Evolutionary conservation across 495 filamentous ascomycete species (phyloP).

Genomic region (Mycothermus thermophilus): DNA sequence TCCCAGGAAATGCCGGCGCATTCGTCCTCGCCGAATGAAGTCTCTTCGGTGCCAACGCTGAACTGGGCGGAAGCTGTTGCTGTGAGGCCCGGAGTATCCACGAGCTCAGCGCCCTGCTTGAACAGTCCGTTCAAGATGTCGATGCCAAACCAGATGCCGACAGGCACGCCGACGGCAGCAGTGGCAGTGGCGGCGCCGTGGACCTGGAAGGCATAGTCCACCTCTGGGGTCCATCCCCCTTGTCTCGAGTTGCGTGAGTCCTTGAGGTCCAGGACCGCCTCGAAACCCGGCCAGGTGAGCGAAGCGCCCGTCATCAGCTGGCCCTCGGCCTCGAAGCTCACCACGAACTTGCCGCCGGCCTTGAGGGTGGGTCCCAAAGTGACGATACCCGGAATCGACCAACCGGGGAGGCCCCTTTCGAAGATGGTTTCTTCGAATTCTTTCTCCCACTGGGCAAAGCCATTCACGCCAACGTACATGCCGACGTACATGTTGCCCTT

Average conservation of each 20-base stretch:
- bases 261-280: conserved; percentile 2
- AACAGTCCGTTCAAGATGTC: conserved; percentile 6
- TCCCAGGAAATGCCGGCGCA: conserved; percentile 4
- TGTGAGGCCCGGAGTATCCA: conserved; percentile 3
- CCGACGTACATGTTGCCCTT: conserved; percentile 8
- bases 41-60: not conserved
- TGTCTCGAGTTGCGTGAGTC: conserved; percentile 1
- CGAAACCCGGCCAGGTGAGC: conserved; percentile 2
- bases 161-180: conserved; percentile 6
- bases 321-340: conserved; percentile 4
- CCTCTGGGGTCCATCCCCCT: conserved; percentile 3
- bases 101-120: conserved; percentile 3
- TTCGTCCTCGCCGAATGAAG: conserved; percentile 1
- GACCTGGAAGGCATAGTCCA: conserved; percentile 5
- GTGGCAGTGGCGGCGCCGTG: conserved; percentile 6
- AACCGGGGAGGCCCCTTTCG: conserved; percentile 2
- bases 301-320: conserved; percentile 6
- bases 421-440: conserved; percentile 3
- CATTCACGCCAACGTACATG: conserved; percentile 9
- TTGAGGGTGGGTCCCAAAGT: conserved; percentile 5
- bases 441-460: conserved; percentile 5
- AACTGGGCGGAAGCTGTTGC: conserved; percentile 4
- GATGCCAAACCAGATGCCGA: conserved; percentile 4
- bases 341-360: not conserved
- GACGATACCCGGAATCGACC: conserved; percentile 8